Evolutionary conservation across 108 stramenopile genomes (phyloP), one percentile per base, ranked within the genome.

Genomic region (Aurantiochytrium sp.): DNA sequence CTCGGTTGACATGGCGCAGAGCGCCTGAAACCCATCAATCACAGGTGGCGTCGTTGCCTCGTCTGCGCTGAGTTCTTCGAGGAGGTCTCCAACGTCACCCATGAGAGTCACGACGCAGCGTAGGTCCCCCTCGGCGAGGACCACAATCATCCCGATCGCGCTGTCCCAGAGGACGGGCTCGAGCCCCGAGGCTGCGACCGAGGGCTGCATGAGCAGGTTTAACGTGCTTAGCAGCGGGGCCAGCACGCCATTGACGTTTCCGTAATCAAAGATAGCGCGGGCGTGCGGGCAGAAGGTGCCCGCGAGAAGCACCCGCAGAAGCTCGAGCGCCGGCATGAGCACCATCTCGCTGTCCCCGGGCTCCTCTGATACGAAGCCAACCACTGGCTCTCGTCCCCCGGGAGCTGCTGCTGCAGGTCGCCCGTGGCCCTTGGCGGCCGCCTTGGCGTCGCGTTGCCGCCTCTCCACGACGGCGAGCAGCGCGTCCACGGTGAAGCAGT

Each of bases 271-370:
- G 24, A 48, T 24, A 12, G 73, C 73, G 0, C 45, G 21, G 12
- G 73, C 39, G 30, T 81, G 73, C 17, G 73, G 73, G 39, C 73
- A 81, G 39, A 81, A 81, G n/a, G 39, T 81, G 2, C 73, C 73
- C 6, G 21, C 73, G 10, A 81, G 45, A 6, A 81, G 73, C 17
- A 81, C 73, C 6, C 45, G 73, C 19, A 81, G 6, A n/a, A 81
- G 73, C 39, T 81, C 42, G 12, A 81, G 73, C n/a, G 73, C 39
- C 10, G 42, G 39, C 73, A 41, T 48, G 21, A 81, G 39, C 19
- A 81, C 42, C 4, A 30, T 48, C 73, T 41, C 27, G 15, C 15
- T 52, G 15, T 8, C 50, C 21, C 73, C 45, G n/a, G 21, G 12
- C n/a, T n/a, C n/a, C n/a, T n/a, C n/a, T n/a, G n/a, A n/a, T n/a